Percentiles rank a stretch among this genome's conserved stretches.
These are phyloP conservation scores for Colletotrichum melonis DNA, from an alignment of 2,329 filamentous ascomycete genomes.

Conservation along the genomic window DNA sequence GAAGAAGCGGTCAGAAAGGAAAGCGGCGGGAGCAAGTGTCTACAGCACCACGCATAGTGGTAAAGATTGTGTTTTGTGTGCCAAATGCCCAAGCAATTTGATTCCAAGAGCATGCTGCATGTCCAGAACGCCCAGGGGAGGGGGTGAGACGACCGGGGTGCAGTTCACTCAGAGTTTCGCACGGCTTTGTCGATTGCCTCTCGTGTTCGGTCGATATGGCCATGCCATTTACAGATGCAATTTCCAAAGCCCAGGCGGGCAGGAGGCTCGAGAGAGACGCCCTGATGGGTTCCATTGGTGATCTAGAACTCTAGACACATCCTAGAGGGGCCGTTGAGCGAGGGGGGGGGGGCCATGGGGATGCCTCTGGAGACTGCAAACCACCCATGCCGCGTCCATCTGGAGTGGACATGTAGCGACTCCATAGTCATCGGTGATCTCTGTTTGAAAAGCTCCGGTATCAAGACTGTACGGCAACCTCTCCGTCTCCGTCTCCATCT, in stretches of 20 bases:
- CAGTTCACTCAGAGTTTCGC: neutral
- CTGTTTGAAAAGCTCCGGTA: conserved; percentile 11
- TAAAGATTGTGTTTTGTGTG: neutral
- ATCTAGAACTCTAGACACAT: conserved; percentile 32
- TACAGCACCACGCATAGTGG: neutral
- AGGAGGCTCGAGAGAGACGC: conserved; percentile 10
- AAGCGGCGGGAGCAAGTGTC: neutral
- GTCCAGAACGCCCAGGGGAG: neutral
- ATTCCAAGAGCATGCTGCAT: neutral
- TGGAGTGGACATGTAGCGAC: conserved; percentile 13
- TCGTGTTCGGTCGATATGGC: conserved; percentile 29
- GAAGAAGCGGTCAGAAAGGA: conserved; percentile 15
- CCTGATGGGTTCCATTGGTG: conserved; percentile 17
- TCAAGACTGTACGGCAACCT: neutral
- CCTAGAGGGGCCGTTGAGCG: conserved; percentile 5
- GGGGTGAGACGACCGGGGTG: conserved; percentile 2
- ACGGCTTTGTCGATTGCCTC: conserved; percentile 18
- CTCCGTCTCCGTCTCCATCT: neutral
- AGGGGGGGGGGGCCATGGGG: conserved; percentile 14
- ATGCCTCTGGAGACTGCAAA: neutral
- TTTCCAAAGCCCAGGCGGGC: conserved; percentile 24
- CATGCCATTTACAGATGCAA: conserved; percentile 35
- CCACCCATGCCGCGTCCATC: conserved; percentile 22
- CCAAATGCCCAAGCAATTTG: neutral
- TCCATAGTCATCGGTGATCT: neutral